These are phyloP conservation scores for Fusarium nodosum DNA, from an alignment of 2,329 filamentous ascomycete species.

Conservation along the genomic window DNA sequence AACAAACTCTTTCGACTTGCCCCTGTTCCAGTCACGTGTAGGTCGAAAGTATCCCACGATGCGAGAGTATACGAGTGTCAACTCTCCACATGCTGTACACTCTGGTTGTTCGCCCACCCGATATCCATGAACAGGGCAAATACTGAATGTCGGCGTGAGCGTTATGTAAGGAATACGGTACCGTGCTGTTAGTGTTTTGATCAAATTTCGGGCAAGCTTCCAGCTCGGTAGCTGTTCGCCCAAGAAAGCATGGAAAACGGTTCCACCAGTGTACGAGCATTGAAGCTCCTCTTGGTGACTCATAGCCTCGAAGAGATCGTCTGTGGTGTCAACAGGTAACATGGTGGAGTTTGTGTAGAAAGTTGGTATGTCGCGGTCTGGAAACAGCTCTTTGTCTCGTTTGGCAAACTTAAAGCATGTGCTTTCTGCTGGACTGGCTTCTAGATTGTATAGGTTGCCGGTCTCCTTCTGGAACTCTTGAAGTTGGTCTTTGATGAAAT, in stretches of 20 bases:
- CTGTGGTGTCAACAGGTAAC: conserved; percentile 42
- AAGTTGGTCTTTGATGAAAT: conserved; percentile 42
- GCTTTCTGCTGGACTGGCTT: conserved; percentile 45
- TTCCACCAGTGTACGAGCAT: conserved; percentile 45
- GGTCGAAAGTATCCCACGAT: conserved; percentile 46
- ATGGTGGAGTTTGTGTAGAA: conserved; percentile 48
- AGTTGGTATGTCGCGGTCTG: conserved; percentile 4
- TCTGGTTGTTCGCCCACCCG: conserved; percentile 35
- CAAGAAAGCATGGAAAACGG: conserved; percentile 46
- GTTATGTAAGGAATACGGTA: conserved; percentile 46
- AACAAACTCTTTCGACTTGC: conserved; percentile 41
- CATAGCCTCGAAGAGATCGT: conserved; percentile 44
- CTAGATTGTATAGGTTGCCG: conserved; percentile 41
- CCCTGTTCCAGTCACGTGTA: conserved; percentile 44
- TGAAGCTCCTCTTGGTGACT: conserved; percentile 41
- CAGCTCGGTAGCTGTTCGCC: conserved; percentile 40
- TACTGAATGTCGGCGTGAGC: conserved; percentile 45
- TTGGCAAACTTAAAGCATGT: conserved; percentile 47
- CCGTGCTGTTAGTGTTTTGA: conserved; percentile 40
- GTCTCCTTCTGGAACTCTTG: conserved; percentile 43
- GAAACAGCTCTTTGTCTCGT: conserved; percentile 40
- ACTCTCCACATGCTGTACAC: conserved; percentile 24
- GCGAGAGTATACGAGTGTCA: conserved; percentile 42
- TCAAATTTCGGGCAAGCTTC: conserved; percentile 38
- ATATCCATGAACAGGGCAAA: conserved; percentile 42